phyloP scores from a whole-genome alignment of 768 basidiomycete species.

The Suillus placidus region DNA sequence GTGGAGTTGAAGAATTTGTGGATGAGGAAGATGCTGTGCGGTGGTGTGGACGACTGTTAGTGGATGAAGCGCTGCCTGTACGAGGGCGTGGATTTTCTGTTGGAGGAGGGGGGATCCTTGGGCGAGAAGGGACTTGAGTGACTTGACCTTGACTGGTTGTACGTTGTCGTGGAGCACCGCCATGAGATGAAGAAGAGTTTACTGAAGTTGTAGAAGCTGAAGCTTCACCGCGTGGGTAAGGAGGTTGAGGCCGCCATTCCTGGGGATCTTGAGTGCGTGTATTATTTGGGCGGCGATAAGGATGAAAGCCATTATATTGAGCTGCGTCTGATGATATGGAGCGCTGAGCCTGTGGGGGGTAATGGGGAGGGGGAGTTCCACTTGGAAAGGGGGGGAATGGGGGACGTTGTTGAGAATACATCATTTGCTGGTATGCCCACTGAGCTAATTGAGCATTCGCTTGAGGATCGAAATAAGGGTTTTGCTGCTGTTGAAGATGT shows the following conservation, averaged over 20 bases:
- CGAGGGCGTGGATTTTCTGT: conserved; percentile 32
- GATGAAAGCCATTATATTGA: conserved; percentile 67
- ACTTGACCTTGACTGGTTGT: conserved; percentile 79
- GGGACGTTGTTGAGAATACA: conserved; percentile 69
- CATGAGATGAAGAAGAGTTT: conserved; percentile 56
- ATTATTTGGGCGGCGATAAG: conserved; percentile 70
- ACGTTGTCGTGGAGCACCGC: conserved; percentile 56
- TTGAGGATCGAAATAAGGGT: conserved; percentile 72
- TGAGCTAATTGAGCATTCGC: conserved; percentile 78
- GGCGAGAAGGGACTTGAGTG: conserved; percentile 55
- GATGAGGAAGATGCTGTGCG: conserved; percentile 37
- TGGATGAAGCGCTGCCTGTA: conserved; percentile 34
- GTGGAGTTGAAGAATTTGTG: conserved; percentile 23
- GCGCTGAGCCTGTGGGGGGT: conserved; percentile 40
- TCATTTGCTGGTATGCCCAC: conserved; percentile 93
- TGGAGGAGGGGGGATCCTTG: conserved; percentile 39
- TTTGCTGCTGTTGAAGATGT: conserved; percentile 42
- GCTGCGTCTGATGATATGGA: conserved; percentile 35
- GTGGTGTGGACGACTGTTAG: conserved; percentile 27
- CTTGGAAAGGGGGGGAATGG: conserved; percentile 69
- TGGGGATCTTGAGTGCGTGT: conserved; percentile 26
- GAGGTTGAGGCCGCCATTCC: conserved; percentile 69
- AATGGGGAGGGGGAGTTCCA: conserved; percentile 64
- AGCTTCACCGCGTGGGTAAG: conserved; percentile 79
- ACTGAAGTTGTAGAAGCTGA: conserved; percentile 79